Evolutionary conservation across 2,329 filamentous ascomycete species (phyloP).

Genomic region (Xylaria sp.): DNA sequence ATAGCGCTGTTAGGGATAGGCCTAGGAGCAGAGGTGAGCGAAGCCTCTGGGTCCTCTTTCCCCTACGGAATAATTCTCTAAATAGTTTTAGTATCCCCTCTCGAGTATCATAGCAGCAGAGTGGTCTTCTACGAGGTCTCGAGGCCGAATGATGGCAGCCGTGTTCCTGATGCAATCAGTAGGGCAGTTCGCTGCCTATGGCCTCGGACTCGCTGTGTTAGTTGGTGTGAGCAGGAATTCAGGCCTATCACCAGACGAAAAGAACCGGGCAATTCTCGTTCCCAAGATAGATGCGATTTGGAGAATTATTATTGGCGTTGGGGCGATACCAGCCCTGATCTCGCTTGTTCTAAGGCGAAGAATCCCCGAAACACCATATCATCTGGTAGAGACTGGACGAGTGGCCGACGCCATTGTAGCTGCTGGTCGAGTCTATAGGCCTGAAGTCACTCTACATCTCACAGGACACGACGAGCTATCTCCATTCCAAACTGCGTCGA

Average conservation of each 20-base stretch:
- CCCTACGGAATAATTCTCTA: neutral
- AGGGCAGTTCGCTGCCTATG: constrained; percentile 71
- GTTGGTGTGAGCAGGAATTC: constrained; percentile 28
- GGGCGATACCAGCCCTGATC: constrained; percentile 58
- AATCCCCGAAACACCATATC: constrained; percentile 60
- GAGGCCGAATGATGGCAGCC: constrained; percentile 73
- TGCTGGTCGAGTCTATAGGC: constrained; percentile 36
- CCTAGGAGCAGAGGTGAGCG: constrained; percentile 40
- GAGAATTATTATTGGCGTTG: constrained; percentile 60
- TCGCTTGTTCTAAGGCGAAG: constrained; percentile 59
- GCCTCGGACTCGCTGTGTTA: constrained; percentile 59
- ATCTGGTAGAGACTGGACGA: constrained; percentile 44
- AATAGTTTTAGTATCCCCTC: constrained; percentile 65
- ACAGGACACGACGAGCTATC: constrained; percentile 17
- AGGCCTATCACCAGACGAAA: constrained; percentile 30
- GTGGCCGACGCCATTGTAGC: constrained; percentile 44
- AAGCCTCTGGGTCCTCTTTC: neutral
- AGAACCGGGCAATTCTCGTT: constrained; percentile 19
- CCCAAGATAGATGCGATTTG: constrained; percentile 57
- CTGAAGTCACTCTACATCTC: constrained; percentile 34
- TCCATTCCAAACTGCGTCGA: constrained; percentile 1
- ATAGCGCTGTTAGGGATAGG: constrained; percentile 45
- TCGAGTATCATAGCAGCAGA: constrained; percentile 75
- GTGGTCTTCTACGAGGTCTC: constrained; percentile 70
- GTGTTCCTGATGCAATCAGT: constrained; percentile 77